These are phyloP conservation scores for Ogataea pini DNA, from an alignment of 805 yeast genomes.

Conservation along the genomic window DNA sequence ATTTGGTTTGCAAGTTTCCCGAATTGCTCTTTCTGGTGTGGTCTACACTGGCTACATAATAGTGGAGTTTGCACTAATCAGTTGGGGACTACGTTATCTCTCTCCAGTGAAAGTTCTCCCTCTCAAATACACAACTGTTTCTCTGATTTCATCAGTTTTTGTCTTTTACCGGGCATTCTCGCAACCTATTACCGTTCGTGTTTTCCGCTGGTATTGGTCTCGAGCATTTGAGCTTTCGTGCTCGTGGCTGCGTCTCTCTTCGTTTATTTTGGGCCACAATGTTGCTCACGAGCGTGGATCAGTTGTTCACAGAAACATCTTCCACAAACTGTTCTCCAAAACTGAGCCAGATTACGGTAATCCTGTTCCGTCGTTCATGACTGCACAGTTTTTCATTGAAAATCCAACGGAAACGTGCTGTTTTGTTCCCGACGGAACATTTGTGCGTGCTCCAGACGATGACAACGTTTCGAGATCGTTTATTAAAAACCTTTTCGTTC, in stretches of 20 bases:
- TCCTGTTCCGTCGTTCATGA: constrained; percentile 55
- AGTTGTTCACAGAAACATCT: constrained; percentile 52
- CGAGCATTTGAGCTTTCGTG: constrained; percentile 56
- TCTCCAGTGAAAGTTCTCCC: constrained; percentile 36
- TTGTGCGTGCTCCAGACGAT: constrained; percentile 82
- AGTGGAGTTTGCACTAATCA: constrained; percentile 70
- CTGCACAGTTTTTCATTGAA: constrained; percentile 43
- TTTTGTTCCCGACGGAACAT: constrained; percentile 78
- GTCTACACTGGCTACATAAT: constrained; percentile 74
- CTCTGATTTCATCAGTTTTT: neutral
- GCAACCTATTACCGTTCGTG: neutral
- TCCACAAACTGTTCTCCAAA: constrained; percentile 39
- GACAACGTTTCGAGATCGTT: constrained; percentile 72
- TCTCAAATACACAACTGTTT: neutral
- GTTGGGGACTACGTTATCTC: constrained; percentile 47
- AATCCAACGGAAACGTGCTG: constrained; percentile 48
- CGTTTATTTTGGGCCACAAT: constrained; percentile 71
- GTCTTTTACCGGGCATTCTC: neutral
- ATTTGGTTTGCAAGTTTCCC: constrained; percentile 65
- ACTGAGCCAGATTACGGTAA: constrained; percentile 46
- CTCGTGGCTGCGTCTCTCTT: constrained; percentile 65
- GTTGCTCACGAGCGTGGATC: constrained; percentile 70
- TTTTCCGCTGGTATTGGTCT: constrained; percentile 48
- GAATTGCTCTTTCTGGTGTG: constrained; percentile 70
- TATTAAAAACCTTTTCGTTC: constrained; percentile 68